phyloP scores from a whole-genome alignment of 2,329 filamentous ascomycete genomes.

The Scytalidium lignicola region DNA sequence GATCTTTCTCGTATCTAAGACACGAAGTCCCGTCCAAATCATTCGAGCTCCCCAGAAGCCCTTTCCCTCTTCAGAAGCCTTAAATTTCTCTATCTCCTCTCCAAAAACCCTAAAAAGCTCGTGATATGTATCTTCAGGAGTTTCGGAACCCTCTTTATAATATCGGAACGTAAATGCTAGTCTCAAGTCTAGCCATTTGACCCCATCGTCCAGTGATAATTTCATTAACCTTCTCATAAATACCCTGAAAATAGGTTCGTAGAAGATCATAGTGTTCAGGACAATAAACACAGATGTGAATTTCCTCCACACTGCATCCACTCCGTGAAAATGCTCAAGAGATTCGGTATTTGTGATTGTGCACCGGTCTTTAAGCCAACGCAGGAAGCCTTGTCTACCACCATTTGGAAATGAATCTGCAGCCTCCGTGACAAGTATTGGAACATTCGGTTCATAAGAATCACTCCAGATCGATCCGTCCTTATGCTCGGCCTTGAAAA shows the following conservation, averaged over 20 bases:
- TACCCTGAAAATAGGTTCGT: constrained; percentile 81
- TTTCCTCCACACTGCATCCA: constrained; percentile 80
- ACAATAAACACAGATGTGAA: constrained; percentile 72
- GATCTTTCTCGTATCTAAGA: constrained; percentile 57
- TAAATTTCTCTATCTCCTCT: constrained; percentile 75
- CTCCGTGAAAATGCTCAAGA: constrained; percentile 73
- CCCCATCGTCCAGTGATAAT: constrained; percentile 71
- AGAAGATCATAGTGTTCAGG: constrained; percentile 71
- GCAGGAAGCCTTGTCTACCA: constrained; percentile 65
- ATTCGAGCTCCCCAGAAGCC: constrained; percentile 79
- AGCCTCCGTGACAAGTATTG: constrained; percentile 42
- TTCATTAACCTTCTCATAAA: constrained; percentile 69
- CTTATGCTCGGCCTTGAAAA: constrained; percentile 39
- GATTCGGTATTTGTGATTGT: constrained; percentile 69
- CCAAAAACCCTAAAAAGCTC: constrained; percentile 68
- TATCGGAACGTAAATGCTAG: constrained; percentile 70
- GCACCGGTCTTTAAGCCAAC: constrained; percentile 70
- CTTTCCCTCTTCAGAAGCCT: constrained; percentile 62
- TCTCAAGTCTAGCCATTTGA: constrained; percentile 79
- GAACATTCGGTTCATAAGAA: constrained; percentile 47
- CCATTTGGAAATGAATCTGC: constrained; percentile 72
- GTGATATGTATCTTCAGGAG: constrained; percentile 60
- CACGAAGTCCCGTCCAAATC: constrained; percentile 77
- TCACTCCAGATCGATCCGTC: constrained; percentile 58
- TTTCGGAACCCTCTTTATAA: constrained; percentile 57